Base-by-base conservation (phyloP, 2,329 filamentous ascomycete species). In the Aspergillus candidus region DNA sequence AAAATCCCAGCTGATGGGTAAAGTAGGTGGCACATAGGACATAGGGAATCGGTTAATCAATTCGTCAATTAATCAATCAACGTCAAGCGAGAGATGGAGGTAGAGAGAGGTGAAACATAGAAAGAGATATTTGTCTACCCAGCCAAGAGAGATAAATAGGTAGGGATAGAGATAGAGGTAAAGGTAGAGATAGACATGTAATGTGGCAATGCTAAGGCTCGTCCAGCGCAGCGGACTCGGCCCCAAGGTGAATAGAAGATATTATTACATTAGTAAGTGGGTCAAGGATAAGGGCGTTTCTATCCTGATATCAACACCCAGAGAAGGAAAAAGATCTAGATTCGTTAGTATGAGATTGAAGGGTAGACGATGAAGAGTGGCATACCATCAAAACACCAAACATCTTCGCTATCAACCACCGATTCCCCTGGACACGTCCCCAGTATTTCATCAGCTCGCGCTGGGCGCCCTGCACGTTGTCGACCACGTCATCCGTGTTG, bases 381-480 rank as follows among this genome's bases (percentile, higher is more conserved):
- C 67, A 30, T 55, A 74, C 71, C 90, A 96, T 96, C 57, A 97
- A 70, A 39, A 96, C 88, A 48, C 91, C 74, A 65, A 77, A 76
- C 79, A 83, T 83, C 65, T 85, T 87, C 35, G 89, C 89, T 56
- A 97, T 83, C 52, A 98, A 72, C 93, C 91, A 97, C 52, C 93
- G 78, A 72, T 98, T 98, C 50, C 90, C 88, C 44, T 88, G 93
- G 22, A 97, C 90, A 33, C 90, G 79, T 22, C 82, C 85, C 91
- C 93, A 98, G 70, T 97, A 98, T 67, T 96, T 96, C 71, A 98
- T 80, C 60, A 98, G 66, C 69, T 98, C 91, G 51, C 90, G 78
- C 65, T 98, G 93, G 5, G 93, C 93, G 13, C 93, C 93, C 61
- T 95, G 82, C n/a, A 98, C 91, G 58, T 98, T 98, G 61, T 97